Evolutionary conservation across 495 filamentous ascomycete genomes (phyloP).

Genomic region (Penicillium paradoxum): DNA sequence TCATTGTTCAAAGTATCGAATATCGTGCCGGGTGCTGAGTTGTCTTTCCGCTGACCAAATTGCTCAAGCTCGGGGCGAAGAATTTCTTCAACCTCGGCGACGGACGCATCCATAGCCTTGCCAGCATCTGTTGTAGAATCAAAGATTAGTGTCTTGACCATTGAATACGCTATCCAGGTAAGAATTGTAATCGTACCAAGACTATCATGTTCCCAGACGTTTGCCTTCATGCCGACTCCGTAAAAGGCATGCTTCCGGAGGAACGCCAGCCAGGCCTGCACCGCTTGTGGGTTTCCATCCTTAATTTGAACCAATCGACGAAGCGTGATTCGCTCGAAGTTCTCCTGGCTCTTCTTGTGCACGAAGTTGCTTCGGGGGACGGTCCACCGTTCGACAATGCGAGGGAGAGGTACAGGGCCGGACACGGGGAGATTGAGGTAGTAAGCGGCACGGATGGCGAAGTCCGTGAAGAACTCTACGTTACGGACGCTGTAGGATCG

Average conservation of each 20-base stretch:
- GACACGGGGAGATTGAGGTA: slow-evolving; percentile 82
- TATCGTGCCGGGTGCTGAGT: slow-evolving; percentile 17
- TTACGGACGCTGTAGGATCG: slow-evolving; percentile 88
- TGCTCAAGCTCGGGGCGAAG: slow-evolving; percentile 59
- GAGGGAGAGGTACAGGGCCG: slow-evolving; percentile 85
- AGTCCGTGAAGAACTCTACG: slow-evolving; percentile 91
- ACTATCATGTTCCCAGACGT: slow-evolving; percentile 81
- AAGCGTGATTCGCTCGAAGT: slow-evolving; percentile 87
- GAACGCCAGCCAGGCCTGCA: slow-evolving; percentile 88
- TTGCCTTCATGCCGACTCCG: slow-evolving; percentile 97
- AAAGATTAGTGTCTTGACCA: slow-evolving; percentile 5
- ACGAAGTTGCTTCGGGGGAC: slow-evolving; percentile 87
- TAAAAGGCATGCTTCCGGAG: slow-evolving; percentile 85
- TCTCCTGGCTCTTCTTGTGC: slow-evolving; percentile 96
- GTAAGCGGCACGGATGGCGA: slow-evolving; percentile 90
- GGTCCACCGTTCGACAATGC: slow-evolving; percentile 86
- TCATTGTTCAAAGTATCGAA: slow-evolving; percentile 31
- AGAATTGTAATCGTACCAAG: slow-evolving; percentile 46
- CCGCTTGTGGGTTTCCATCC: slow-evolving; percentile 83
- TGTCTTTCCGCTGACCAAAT: slow-evolving; percentile 54
- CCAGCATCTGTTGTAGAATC: slow-evolving; percentile 48
- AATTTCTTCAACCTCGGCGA: slow-evolving; percentile 53
- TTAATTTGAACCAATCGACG: slow-evolving; percentile 87
- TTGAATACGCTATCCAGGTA: not conserved
- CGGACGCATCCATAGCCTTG: slow-evolving; percentile 58